These are phyloP conservation scores for Fistulifera solaris DNA, from an alignment of 108 stramenopile genomes.

Conservation along the genomic window DNA sequence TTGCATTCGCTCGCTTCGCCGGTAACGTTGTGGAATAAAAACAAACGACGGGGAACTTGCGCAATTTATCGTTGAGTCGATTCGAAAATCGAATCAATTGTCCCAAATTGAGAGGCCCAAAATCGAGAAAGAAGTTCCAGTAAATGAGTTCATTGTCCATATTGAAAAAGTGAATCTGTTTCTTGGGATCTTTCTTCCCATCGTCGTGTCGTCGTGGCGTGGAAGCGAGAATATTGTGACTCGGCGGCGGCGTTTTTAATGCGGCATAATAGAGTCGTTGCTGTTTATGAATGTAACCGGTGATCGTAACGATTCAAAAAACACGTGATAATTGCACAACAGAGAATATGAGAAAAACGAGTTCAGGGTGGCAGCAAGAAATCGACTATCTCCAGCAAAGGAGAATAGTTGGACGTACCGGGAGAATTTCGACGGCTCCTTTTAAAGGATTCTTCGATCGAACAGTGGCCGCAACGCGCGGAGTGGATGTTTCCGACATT, in stretches of 20 bases:
- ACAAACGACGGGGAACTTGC: slow-evolving; percentile 46
- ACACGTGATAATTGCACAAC: no score
- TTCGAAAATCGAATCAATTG: slow-evolving; percentile 92
- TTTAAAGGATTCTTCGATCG: slow-evolving; percentile 32
- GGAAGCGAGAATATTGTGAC: slow-evolving; percentile 20
- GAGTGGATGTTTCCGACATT: not conserved
- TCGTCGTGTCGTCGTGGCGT: not conserved
- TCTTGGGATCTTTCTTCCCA: slow-evolving; percentile 11
- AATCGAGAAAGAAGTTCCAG: slow-evolving; percentile 99
- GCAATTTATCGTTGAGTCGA: slow-evolving; percentile 53
- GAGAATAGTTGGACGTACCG: slow-evolving; percentile 10
- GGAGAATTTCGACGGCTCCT: slow-evolving; percentile 39
- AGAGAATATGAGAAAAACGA: no score
- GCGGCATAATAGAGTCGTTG: slow-evolving; percentile 43
- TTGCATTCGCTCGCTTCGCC: slow-evolving; percentile 88
- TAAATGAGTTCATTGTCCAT: slow-evolving; percentile 92
- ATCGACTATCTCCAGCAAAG: no score
- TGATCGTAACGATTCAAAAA: no score
- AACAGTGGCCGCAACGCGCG: slow-evolving; percentile 9
- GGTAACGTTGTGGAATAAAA: slow-evolving; percentile 69
- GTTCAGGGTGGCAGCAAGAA: no score
- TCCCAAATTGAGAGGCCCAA: slow-evolving; percentile 96
- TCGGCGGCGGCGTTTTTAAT: slow-evolving; percentile 19
- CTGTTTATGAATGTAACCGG: slow-evolving; percentile 2
- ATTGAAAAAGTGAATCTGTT: slow-evolving; percentile 67